Evolutionary conservation across 2,329 filamentous ascomycete genomes (phyloP), one percentile per base, ranked within the genome.

Genomic region (Verticillium tricorpus): DNA sequence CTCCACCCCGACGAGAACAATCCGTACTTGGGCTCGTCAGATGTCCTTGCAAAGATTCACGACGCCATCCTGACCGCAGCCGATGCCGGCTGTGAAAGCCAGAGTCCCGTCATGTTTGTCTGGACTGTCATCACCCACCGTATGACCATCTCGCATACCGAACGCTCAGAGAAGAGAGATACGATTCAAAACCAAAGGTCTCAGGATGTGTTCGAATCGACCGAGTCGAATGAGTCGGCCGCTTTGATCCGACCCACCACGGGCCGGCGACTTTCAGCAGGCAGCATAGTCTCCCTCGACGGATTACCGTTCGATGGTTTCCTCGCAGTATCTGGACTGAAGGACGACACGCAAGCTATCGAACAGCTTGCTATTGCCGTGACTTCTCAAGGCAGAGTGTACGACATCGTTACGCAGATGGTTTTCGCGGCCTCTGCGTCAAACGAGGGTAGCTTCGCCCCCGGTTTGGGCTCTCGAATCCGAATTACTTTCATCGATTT

Each of bases 81-180:
- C 14, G 80, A 80, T 32, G 71, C 76, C 22, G 82, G 82, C 17
- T 80, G 85, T n/a, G 78, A 81, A 40, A 85, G 85, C 39, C 90
- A 90, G 22, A 87, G 85, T 61, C 91, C 92, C 1, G 86, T 91
- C 19, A 83, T 92, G 22, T 90, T 96, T 67, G 86, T 90, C 3
- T 98, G 93, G 93, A 87, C 89, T 4, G 79, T 94, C 57, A 84
- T 97, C 31, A 80, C 93, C 11, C 85, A 90, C 69, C 82, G 84
- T 31, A 86, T 95, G 77, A 85, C 86, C 66, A 77, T 85, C 52
- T 84, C 85, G 14, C 89, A 87, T 66, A 81, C 85, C 61, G 80
- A 80, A 58, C 80, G 88, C 56, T 85, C 85, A 45, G 87, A 90
- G 70, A 81, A 82, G 62, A 77, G 85, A 57, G 85, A 87, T 66